Evolutionary conservation across 371 early-diverging fungal genomes (phyloP).

Genomic region (Choanephora cucurbitarum): DNA sequence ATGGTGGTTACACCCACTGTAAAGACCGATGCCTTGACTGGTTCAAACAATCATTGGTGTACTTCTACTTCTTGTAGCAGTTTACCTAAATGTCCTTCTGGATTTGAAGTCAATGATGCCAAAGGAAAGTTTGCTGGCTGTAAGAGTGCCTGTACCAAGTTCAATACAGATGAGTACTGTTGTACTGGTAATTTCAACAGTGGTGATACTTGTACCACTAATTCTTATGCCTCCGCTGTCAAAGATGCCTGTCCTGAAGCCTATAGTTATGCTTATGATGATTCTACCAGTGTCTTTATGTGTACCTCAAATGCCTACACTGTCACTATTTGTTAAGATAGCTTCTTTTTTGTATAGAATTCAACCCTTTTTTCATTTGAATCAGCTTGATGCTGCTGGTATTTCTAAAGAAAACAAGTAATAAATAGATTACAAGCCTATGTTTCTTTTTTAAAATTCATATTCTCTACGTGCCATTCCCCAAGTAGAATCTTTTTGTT

Average conservation of each 20-base stretch:
- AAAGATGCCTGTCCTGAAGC: conserved; percentile 48
- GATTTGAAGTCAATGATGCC: conserved; percentile 23
- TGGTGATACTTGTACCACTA: conserved; percentile 30
- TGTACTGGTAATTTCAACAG: conserved; percentile 38
- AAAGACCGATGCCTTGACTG: conserved; percentile 16
- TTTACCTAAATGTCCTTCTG: conserved; percentile 37
- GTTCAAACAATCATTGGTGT: conserved; percentile 21
- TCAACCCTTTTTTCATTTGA: too few relatives aligned
- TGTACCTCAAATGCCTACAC: conserved; percentile 43
- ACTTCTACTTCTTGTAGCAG: conserved; percentile 31
- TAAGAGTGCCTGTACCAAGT: conserved; percentile 41
- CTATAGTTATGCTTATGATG: conserved; percentile 60
- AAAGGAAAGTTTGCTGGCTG: conserved; percentile 33
- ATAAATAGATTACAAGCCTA: too few relatives aligned
- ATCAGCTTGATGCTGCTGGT: not conserved
- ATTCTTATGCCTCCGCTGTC: conserved; percentile 31
- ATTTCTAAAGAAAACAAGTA: too few relatives aligned
- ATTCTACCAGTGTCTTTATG: conserved; percentile 41
- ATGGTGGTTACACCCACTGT: conserved; percentile 33
- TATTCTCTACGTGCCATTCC: too few relatives aligned
- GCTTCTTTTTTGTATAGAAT: not conserved
- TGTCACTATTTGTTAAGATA: conserved; percentile 44
- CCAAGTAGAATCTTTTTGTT: too few relatives aligned
- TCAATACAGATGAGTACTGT: conserved; percentile 39
- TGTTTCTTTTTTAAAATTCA: too few relatives aligned